Base-by-base conservation (phyloP, 2,329 filamentous ascomycete genomes). In the Zymoseptoria ardabiliae region DNA sequence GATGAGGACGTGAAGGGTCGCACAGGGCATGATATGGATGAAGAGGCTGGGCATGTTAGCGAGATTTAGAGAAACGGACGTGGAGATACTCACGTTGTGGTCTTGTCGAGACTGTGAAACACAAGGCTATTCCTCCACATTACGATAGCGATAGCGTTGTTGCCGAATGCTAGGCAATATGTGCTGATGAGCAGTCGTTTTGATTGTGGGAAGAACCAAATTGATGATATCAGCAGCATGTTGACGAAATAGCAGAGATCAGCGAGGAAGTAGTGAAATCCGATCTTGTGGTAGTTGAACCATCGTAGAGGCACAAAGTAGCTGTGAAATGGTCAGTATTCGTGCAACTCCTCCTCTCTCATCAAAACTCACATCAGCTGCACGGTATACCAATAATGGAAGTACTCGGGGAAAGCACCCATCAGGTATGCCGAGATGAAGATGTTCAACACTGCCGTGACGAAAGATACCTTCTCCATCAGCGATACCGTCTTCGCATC, bases 41-140 rank as follows among this genome's bases (percentile, higher is more conserved):
- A 99, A 99, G n/a, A 99, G 82, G 73, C 85, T 88, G 62, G 50
- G 30, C 11, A 21, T 30, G 57, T 67, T 53, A 53, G 51, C 22
- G 17, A 17, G 22, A 11, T 25, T 22, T 62, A 66, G 53, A 30
- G 56, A 45, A 25, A 50, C 13, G 22, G 45, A 58, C 48, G 57
- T 57, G 54, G 49, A 3, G 10, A 28, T 28, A 59, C 59, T 55
- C 75, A 85, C 72, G 90, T 94, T 11, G 92, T 95, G 62, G 97
- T 91, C 76, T 99, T 99, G 81, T 99, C 94, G 76, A 99, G 86
- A 71, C 91, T 96, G 79, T 99, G 94, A 74, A 99, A 99, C 53
- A 99, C 94, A 71, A 99, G 84, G 30, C 92, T 97, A 74, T 99
- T 99, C 64, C 94, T 86, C 94, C 94, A 99, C 92, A 99, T 94